phyloP scores from a whole-genome alignment of 768 basidiomycete species.

The Trametes cinnabarina region DNA sequence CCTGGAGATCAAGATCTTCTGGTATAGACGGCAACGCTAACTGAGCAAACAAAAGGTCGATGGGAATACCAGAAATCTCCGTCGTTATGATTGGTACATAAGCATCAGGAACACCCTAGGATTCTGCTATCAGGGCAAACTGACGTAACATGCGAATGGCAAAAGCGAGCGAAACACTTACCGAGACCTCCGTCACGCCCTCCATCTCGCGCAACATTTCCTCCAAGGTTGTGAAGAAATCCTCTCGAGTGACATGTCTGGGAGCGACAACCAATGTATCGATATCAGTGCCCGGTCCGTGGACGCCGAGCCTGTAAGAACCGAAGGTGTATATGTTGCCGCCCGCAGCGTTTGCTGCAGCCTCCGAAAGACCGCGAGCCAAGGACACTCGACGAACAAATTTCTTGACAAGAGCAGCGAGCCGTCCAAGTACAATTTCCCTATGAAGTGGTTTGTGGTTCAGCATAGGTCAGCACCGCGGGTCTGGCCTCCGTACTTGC shows the following conservation, averaged over 20 bases:
- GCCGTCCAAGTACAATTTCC: slow-evolving; percentile 89
- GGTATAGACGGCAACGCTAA: slow-evolving; percentile 86
- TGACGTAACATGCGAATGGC: neutral
- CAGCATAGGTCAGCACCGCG: slow-evolving; percentile 8
- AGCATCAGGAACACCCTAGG: slow-evolving; percentile 93
- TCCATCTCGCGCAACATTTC: slow-evolving; percentile 81
- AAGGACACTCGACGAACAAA: slow-evolving; percentile 87
- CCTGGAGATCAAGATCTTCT: slow-evolving; percentile 84
- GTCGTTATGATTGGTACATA: slow-evolving; percentile 94
- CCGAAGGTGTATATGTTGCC: slow-evolving; percentile 99
- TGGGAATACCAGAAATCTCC: slow-evolving; percentile 88
- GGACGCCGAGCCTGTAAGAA: slow-evolving; percentile 96
- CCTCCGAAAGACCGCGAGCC: slow-evolving; percentile 78
- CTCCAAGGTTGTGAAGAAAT: slow-evolving; percentile 92
- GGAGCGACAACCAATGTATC: slow-evolving; percentile 97
- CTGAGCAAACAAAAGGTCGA: slow-evolving; percentile 93
- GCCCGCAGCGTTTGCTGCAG: slow-evolving; percentile 84
- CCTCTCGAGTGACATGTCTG: slow-evolving; percentile 91
- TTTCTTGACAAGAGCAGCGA: slow-evolving; percentile 86
- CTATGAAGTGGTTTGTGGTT: slow-evolving; percentile 41
- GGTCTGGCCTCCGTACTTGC: neutral
- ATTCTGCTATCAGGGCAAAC: neutral
- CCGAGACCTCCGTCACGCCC: slow-evolving; percentile 85
- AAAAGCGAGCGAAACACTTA: slow-evolving; percentile 51
- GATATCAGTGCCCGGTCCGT: slow-evolving; percentile 94